phyloP scores from a whole-genome alignment of 805 yeast genomes.

The Myxozyma kluyveri region DNA sequence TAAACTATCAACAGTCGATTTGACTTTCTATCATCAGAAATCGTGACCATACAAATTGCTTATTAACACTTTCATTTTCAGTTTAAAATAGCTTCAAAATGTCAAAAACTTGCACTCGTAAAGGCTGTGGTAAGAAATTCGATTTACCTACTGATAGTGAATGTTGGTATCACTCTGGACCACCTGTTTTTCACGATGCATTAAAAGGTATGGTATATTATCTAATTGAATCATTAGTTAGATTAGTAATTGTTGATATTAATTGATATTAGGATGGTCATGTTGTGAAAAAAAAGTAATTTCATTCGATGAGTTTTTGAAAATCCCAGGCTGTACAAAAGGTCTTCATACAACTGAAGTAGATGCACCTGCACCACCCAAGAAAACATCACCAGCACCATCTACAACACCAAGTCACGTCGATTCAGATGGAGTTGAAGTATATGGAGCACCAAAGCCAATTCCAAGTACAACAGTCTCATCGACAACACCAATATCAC shows the following conservation, averaged over 20 bases:
- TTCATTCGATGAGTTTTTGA: constrained; percentile 32
- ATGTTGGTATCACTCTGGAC: constrained; percentile 33
- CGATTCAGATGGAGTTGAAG: constrained; percentile 25
- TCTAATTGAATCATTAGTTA: background rate
- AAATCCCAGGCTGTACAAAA: constrained; percentile 31
- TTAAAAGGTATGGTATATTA: constrained; percentile 24
- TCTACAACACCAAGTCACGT: constrained; percentile 13
- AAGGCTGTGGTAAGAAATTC: constrained; percentile 25
- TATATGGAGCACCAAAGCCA: constrained; percentile 17
- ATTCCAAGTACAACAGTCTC: constrained; percentile 1
- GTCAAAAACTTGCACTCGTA: constrained; percentile 25
- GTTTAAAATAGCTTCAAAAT: too few relatives aligned
- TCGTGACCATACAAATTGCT: too few relatives aligned
- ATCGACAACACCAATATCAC: background rate
- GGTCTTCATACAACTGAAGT: constrained; percentile 31
- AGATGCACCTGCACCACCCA: constrained; percentile 9
- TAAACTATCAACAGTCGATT: too few relatives aligned
- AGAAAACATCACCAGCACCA: constrained; percentile 2
- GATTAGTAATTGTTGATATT: background rate
- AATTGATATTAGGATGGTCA: constrained; percentile 27
- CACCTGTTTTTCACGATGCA: constrained; percentile 34
- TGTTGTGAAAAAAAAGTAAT: constrained; percentile 32
- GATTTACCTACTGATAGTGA: constrained; percentile 19
- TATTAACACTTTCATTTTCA: too few relatives aligned
- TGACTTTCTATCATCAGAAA: too few relatives aligned